Percentiles rank a stretch among this genome's conserved stretches.
phyloP scores from a whole-genome alignment of 768 basidiomycete species.

The Gloeopeniophorella convolvens region DNA sequence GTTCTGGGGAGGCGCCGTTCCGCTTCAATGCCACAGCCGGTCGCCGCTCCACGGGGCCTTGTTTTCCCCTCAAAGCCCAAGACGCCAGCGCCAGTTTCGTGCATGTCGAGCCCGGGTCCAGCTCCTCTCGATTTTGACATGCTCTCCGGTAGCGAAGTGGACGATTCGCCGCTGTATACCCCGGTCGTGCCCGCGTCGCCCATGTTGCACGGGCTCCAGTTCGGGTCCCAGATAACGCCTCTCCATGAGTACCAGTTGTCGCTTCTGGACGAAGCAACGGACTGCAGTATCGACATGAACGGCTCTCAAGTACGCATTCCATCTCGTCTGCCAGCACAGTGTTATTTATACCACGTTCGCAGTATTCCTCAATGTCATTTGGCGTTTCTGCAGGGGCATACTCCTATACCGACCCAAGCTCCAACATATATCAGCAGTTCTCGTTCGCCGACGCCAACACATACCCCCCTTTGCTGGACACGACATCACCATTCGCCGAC shows the following conservation, averaged over 20 bases:
- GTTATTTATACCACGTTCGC: background rate
- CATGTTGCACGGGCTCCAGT: background rate
- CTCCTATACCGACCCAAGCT: constrained; percentile 1
- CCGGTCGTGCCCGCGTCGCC: constrained; percentile 6
- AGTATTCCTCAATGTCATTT: constrained; percentile 4
- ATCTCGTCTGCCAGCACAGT: too few species aligned
- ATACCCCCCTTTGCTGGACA: constrained; percentile 14
- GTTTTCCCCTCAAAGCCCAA: background rate
- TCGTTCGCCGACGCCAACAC: constrained; percentile 9
- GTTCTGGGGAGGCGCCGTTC: constrained; percentile 15
- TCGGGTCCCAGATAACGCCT: constrained; percentile 5
- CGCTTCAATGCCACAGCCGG: constrained; percentile 19
- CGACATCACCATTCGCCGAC: constrained; percentile 4
- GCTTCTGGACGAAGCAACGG: background rate
- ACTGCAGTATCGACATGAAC: background rate
- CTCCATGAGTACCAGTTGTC: background rate
- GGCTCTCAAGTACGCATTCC: constrained; percentile 7
- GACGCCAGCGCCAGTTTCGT: constrained; percentile 9
- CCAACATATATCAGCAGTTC: constrained; percentile 3
- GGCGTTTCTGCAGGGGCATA: constrained; percentile 7
- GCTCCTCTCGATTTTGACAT: constrained; percentile 10
- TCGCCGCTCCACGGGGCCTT: background rate
- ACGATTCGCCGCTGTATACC: constrained; percentile 14
- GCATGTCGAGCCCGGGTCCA: constrained; percentile 15
- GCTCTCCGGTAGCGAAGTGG: constrained; percentile 11